These are phyloP conservation scores for Chlamydomonas sp. DNA, from an alignment of 139 green algal species.

Conservation along the genomic window DNA sequence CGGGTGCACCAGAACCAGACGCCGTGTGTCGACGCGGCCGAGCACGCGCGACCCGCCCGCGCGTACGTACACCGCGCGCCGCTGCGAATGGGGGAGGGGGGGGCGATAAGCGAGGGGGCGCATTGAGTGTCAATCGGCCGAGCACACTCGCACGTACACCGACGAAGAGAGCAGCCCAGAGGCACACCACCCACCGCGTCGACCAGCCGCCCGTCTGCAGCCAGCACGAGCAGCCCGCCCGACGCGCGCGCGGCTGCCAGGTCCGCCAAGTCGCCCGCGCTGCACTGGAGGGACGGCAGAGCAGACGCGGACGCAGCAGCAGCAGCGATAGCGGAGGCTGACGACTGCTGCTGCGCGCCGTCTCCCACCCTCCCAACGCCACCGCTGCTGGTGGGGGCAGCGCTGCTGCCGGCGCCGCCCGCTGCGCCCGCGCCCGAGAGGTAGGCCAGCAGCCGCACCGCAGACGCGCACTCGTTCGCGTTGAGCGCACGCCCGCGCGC, in stretches of 20 bases:
- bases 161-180: slow-evolving; percentile 15
- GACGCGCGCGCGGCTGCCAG: slow-evolving; percentile 8
- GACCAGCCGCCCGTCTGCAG: slow-evolving; percentile 15
- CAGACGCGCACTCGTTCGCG: slow-evolving; percentile 44
- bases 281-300: not conserved
- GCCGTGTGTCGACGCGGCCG: slow-evolving; percentile 36
- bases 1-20: slow-evolving; percentile 38
- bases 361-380: no score
- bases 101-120: no score
- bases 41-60: slow-evolving; percentile 31
- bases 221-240: slow-evolving; percentile 29
- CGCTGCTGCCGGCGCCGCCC: not conserved
- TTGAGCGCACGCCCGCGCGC: slow-evolving; percentile 28
- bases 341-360: not conserved
- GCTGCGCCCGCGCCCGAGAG: not conserved
- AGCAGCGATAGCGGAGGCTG: not conserved
- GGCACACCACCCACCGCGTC: slow-evolving; percentile 24
- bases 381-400: no score
- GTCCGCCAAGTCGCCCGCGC: slow-evolving; percentile 12
- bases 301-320: not conserved
- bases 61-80: slow-evolving; percentile 16
- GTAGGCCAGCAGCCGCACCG: slow-evolving; percentile 36
- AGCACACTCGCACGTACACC: no score
- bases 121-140: no score
- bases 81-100: no score